Evolutionary conservation across 2,329 filamentous ascomycete genomes (phyloP), one percentile per base, ranked within the genome.

Genomic region (Neofusicoccum ribis): DNA sequence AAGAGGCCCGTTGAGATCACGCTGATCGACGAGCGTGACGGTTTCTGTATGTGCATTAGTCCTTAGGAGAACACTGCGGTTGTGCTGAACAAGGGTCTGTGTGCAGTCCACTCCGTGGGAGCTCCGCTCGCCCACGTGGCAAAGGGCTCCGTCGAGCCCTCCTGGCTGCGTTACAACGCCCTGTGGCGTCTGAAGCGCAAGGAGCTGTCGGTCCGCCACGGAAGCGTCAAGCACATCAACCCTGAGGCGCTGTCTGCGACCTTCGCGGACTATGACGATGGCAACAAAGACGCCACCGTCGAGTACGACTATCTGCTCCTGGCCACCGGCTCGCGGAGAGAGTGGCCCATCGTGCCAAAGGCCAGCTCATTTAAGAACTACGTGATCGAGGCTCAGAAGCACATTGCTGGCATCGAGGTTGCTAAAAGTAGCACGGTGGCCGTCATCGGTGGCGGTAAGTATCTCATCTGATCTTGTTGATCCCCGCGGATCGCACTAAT

Each of bases 1-100:
- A 81, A 80, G 27, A 80, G 89, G 50, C 82, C 86, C 1, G 77
- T 91, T 14, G 84, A 92, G 43, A 88, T 93, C 59, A 92, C 89
- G 23, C 84, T 93, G 23, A 87, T 91, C 27, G 90, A 93, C 71
- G 89, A 93, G 76, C 82, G 89, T n/a, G 91, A 93, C 80, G 91
- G 91, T n/a, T 93, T 88, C 75, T 93, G 90, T 93, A 81, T 70
- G 88, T 69, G 49, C 5, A n/a, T n/a, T 41, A 5, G 36, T 23
- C 20, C 9, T 51, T 27, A 4, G 23, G 51, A 39, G 36, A 8
- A 14, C 12, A 17, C 3, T 3, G 15, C 15, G n/a, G 27, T 17
- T 5, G 27, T 37, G n/a, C 56, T 64, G 50, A 64, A 15, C 39
- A 15, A 47, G 27, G 23, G n/a, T 23, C 49, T 58, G 56, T 44